Evolutionary conservation across 306 rosid species (phyloP).

Genomic region (Arachis hypogaea): DNA sequence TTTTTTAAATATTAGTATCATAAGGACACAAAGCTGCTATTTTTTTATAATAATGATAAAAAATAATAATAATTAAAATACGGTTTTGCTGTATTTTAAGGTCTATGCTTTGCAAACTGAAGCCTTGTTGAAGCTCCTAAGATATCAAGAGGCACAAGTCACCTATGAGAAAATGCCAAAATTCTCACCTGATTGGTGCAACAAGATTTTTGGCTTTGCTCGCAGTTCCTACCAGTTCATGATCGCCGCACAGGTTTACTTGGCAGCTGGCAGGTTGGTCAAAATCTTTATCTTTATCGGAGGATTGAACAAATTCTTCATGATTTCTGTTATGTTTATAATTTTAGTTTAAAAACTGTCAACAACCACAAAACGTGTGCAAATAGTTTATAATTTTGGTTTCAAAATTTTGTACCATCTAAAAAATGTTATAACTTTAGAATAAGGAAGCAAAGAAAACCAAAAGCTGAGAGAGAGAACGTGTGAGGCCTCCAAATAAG

Average conservation of each 20-base stretch:
- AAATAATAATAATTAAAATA: no score
- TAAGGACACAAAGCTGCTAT: background rate
- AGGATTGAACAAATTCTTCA: background rate
- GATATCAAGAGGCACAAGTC: conserved; percentile 74
- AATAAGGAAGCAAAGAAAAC: no score
- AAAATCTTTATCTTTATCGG: conserved; percentile 3
- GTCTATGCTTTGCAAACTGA: conserved; percentile 83
- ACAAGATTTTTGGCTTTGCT: conserved; percentile 60
- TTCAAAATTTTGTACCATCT: no score
- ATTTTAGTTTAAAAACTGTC: no score
- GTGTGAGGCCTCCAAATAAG: conserved; percentile 1
- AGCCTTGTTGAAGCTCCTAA: conserved; percentile 70
- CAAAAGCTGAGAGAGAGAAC: no score
- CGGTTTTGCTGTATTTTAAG: conserved; percentile 38
- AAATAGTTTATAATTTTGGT: no score
- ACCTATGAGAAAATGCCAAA: conserved; percentile 62
- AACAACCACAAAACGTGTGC: no score
- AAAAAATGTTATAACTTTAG: no score
- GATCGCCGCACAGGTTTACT: conserved; percentile 63
- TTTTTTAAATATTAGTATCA: background rate
- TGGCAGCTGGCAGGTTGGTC: conserved; percentile 84
- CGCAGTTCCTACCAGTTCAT: conserved; percentile 54
- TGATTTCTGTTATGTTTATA: no score
- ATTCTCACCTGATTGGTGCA: conserved; percentile 56
- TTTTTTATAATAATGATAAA: conserved; percentile 15